Conservation (phyloP, 2,329 filamentous ascomycete species). For the Cryphonectria japonica region DNA sequence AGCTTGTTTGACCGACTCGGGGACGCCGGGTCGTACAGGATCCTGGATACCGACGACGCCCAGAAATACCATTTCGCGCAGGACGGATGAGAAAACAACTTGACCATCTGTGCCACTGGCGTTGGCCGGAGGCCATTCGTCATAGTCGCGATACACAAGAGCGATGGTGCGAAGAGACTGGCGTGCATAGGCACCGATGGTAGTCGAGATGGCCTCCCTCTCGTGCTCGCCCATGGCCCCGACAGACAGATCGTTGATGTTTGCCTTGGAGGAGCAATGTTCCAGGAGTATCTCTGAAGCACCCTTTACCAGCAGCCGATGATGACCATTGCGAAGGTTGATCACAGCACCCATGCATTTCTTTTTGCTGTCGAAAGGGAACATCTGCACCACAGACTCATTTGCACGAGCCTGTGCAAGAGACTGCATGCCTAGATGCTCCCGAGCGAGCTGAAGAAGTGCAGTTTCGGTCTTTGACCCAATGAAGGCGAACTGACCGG, state of each 20-base stretch:
- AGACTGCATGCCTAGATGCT: constrained; percentile 53
- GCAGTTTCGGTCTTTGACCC: constrained; percentile 63
- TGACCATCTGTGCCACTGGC: constrained; percentile 67
- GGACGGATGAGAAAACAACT: constrained; percentile 57
- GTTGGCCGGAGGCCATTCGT: constrained; percentile 67
- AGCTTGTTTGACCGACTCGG: constrained; percentile 64
- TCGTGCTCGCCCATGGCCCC: constrained; percentile 1
- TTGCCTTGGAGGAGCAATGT: constrained; percentile 50
- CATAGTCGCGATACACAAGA: constrained; percentile 74
- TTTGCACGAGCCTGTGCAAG: constrained; percentile 51
- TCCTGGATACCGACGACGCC: constrained; percentile 73
- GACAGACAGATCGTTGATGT: constrained; percentile 52
- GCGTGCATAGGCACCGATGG: constrained; percentile 63
- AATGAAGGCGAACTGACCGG: constrained; percentile 50
- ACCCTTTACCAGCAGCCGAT: constrained; percentile 58
- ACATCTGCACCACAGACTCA: constrained; percentile 51
- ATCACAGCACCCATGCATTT: constrained; percentile 62
- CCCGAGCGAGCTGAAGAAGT: constrained; percentile 53
- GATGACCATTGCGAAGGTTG: constrained; percentile 46
- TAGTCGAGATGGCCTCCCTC: constrained; percentile 49
- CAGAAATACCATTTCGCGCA: constrained; percentile 70
- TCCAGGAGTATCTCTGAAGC: constrained; percentile 59
- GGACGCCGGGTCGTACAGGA: constrained; percentile 65
- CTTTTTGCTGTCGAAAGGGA: constrained; percentile 58
- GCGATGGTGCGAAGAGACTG: constrained; percentile 57